Base-by-base conservation (phyloP, 768 basidiomycete species). In the Tephrocybe sp. region DNA sequence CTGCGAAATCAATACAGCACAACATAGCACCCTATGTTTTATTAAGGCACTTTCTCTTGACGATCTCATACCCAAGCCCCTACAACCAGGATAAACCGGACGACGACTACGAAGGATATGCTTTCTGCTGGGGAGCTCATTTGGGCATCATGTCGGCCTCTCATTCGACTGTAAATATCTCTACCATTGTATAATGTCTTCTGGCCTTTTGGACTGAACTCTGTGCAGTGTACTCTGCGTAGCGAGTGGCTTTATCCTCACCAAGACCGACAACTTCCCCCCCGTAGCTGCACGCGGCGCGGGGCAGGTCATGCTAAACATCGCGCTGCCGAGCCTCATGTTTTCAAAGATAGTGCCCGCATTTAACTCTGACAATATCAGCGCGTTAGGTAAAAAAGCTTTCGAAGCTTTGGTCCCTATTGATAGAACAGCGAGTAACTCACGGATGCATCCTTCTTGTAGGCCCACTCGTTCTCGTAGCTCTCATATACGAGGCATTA, bases 311-410 rank as follows among this genome's bases (percentile, higher is more conserved):
- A 62, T 82, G 24, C 64, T 89, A 69, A 87, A 86, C 54, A 73
- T 89, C 47, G 71, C 80, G 2, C 57, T 84, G 8, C 87, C 87
- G 9, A 77, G 76, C 55, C 73, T 88, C 12, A 65, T 88, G 71
- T 87, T 89, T 64, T 86, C 84, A 6, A 85, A 80, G 53, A 86
- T 89, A 41, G 75, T 89, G 0, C 83, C 85, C 0, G 78, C 84
- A 2, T 85, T 89, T 53, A 76, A 71, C 8, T 55, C 77, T 1
- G 73, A 82, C 28, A 87, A 86, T 57, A 66, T 86, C 13, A 46
- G 64, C 25, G 74, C 76, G 4, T 60, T 87, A 25, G 83, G 84
- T 81, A 54, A 50, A 68, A 47, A n/a, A 19, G 11, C 5, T 35
- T 30, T 9, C 32, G 21, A 2, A 21, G 30, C 21, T 41, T 13